phyloP scores from a whole-genome alignment of 352 stramenopile genomes.

The Phytophthora meadii region DNA sequence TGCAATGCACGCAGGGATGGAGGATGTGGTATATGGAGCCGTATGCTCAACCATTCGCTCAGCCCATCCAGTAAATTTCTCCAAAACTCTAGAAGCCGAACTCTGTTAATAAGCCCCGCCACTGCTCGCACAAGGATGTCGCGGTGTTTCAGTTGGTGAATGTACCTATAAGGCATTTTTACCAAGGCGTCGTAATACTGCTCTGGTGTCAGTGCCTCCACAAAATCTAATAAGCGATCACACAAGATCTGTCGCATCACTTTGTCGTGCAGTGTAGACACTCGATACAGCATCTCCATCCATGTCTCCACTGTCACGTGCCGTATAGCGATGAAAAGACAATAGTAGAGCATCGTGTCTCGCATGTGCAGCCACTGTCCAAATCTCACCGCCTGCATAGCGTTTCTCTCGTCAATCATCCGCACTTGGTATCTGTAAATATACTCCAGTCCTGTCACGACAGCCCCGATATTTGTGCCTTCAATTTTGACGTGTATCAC shows the following conservation, averaged over 20 bases:
- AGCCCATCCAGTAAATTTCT: slow-evolving; percentile 45
- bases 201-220: slow-evolving; percentile 28
- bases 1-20: slow-evolving; percentile 59
- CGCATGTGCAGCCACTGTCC: slow-evolving; percentile 54
- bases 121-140: slow-evolving; percentile 45
- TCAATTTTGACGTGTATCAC: slow-evolving; percentile 56
- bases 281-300: slow-evolving; percentile 51
- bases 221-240: slow-evolving; percentile 30
- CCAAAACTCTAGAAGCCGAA: slow-evolving; percentile 58
- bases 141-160: slow-evolving; percentile 30
- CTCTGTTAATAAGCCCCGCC: slow-evolving; percentile 50
- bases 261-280: slow-evolving; percentile 29
- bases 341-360: slow-evolving; percentile 47
- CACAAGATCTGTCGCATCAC: slow-evolving; percentile 33
- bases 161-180: slow-evolving; percentile 19
- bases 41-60: slow-evolving; percentile 28
- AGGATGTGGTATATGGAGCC: slow-evolving; percentile 26
- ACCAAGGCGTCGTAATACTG: slow-evolving; percentile 28
- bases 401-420: slow-evolving; percentile 40
- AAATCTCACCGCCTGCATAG: slow-evolving; percentile 46
- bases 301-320: slow-evolving; percentile 46
- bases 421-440: slow-evolving; percentile 53
- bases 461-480: slow-evolving; percentile 39
- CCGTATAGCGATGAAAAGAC: slow-evolving; percentile 43
- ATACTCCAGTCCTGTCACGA: slow-evolving; percentile 67